These are phyloP conservation scores for Entophlyctis helioformis DNA, from an alignment of 192 early-diverging fungal genomes.

Conservation along the genomic window DNA sequence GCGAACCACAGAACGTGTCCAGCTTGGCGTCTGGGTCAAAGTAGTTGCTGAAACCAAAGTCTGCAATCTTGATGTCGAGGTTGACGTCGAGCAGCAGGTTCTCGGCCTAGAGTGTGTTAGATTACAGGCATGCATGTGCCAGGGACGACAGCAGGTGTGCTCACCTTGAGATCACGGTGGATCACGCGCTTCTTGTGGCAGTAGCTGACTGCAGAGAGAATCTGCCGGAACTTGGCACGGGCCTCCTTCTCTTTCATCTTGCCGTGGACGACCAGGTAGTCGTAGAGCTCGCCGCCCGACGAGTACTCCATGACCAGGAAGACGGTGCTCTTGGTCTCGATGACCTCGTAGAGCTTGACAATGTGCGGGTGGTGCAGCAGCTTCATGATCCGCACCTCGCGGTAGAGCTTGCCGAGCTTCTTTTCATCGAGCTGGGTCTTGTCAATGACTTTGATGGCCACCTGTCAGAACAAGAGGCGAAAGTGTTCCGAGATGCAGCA, in stretches of 20 bases:
- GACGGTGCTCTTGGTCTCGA: conserved; percentile 78
- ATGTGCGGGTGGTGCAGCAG: conserved; percentile 77
- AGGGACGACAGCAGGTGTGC: not conserved
- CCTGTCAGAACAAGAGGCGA: too few relatives aligned
- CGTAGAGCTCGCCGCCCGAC: conserved; percentile 88
- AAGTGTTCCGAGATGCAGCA: too few relatives aligned
- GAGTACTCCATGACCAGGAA: conserved; percentile 95
- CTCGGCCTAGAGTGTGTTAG: conserved; percentile 29
- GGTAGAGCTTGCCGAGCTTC: conserved; percentile 49
- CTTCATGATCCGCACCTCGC: conserved; percentile 56
- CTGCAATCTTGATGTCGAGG: conserved; percentile 50
- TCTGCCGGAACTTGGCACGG: conserved; percentile 45
- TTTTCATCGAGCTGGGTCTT: conserved; percentile 50
- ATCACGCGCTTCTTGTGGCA: conserved; percentile 52
- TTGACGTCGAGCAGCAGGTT: conserved; percentile 49
- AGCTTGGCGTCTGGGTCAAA: conserved; percentile 44
- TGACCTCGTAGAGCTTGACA: conserved; percentile 74
- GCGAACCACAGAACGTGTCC: conserved; percentile 54
- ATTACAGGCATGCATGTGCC: conserved; percentile 2
- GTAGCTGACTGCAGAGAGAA: conserved; percentile 48
- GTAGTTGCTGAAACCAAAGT: conserved; percentile 52
- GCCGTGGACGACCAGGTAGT: conserved; percentile 82
- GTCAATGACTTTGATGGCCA: conserved; percentile 56
- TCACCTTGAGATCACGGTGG: conserved; percentile 50
- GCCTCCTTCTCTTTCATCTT: conserved; percentile 59